Base-by-base conservation (phyloP, 2,329 filamentous ascomycete genomes). In the Epichloe baconii region DNA sequence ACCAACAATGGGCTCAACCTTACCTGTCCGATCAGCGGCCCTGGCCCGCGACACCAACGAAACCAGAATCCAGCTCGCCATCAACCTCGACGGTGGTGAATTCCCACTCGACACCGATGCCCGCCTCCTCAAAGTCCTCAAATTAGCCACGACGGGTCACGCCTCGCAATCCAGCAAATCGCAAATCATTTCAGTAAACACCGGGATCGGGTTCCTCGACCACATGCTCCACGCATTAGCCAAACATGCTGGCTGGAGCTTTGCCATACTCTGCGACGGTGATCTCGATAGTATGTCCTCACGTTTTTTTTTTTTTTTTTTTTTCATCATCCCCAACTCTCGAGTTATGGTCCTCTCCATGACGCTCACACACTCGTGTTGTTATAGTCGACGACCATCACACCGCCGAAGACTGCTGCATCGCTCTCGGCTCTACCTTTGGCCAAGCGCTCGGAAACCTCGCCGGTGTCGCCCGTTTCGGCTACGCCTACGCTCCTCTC, bases 151-250 rank as follows among this genome's bases (percentile, higher is more conserved):
- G 37, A 79, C 79, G 53, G 75, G 76, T 52, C 93, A 98, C 66
- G 91, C 93, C 34, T 83, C 84, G 1, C 91, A 98, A 70, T 75
- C 82, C 57, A 91, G 86, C 59, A 82, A 85, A 59, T 86, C 83
- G 42, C 93, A 97, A 69, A 82, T 81, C 54, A 96, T 97, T 65
- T 81, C 81, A 64, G 77, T 97, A 58, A 83, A 88, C 75, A 95
- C 91, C 0, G 93, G 93, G 57, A 95, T 98, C 68, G 93, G 93
- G 53, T 98, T 98, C 71, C 77, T 98, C 52, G 93, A 98, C 72
- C 93, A 98, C 75, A 97, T 98, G 91, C 78, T 97, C 48, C 93
- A 98, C 70, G 93, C 93, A 5, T 78, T 97, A 51, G 87, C 93
- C 48, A 97, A 98, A 71, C 93, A 98, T 71, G 83, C 86, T 5